These are phyloP conservation scores for Talaromyces sp. DNA, from an alignment of 2,329 filamentous ascomycete genomes.

Conservation along the genomic window DNA sequence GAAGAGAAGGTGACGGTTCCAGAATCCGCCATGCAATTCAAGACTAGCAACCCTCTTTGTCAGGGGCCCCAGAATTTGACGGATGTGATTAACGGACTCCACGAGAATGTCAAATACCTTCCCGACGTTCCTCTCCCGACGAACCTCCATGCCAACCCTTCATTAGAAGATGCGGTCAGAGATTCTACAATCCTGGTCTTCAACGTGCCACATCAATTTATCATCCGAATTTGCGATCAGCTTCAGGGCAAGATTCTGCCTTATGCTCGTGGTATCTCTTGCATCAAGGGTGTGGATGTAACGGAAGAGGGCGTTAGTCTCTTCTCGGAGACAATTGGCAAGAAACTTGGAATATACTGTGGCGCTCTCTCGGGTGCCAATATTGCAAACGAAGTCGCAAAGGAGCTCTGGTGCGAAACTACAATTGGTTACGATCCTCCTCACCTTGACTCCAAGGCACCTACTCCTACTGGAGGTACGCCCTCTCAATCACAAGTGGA, in stretches of 20 bases:
- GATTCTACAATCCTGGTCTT: constrained; percentile 88
- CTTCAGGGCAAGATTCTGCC: constrained; percentile 85
- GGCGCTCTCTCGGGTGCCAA: constrained; percentile 94
- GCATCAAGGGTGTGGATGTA: constrained; percentile 97
- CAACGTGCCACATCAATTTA: constrained; percentile 91
- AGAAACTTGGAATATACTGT: constrained; percentile 90
- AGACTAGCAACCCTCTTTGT: constrained; percentile 71
- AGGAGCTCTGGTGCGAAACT: constrained; percentile 95
- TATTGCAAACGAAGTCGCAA: constrained; percentile 90
- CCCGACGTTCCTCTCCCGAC: constrained; percentile 77
- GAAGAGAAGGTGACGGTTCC: constrained; percentile 82
- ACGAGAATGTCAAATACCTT: constrained; percentile 98
- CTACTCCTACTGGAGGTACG: constrained; percentile 54
- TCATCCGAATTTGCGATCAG: constrained; percentile 77
- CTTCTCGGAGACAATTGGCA: constrained; percentile 92
- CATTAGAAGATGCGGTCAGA: constrained; percentile 66
- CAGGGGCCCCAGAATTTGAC: constrained; percentile 81
- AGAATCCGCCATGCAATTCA: constrained; percentile 69
- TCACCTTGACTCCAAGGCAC: constrained; percentile 75
- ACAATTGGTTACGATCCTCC: constrained; percentile 96
- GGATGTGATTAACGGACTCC: constrained; percentile 79
- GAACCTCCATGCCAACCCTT: constrained; percentile 56
- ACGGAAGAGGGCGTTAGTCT: constrained; percentile 79
- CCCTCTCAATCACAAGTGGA: constrained; percentile 52
- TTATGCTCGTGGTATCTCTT: constrained; percentile 89